Conservation (phyloP, 2,329 filamentous ascomycete species). For the Talaromyces sp. region DNA sequence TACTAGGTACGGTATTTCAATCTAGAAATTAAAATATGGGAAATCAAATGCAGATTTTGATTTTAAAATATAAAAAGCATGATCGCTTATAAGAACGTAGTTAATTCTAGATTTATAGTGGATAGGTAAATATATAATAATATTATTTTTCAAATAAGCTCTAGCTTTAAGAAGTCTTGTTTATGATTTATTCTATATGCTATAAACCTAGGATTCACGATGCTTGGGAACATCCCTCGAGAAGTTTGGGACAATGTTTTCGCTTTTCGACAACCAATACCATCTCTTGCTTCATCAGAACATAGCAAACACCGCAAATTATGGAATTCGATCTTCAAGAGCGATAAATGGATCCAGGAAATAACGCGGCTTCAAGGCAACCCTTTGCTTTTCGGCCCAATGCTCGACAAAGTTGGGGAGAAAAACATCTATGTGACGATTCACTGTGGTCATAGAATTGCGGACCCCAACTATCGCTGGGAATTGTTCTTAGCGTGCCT, state of each 20-base stretch:
- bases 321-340: conserved; percentile 5
- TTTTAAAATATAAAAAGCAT: no score
- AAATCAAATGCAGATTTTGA: no score
- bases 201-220: no score
- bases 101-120: no score
- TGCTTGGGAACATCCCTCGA: neutral
- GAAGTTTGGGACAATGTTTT: neutral
- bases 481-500: neutral
- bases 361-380: neutral
- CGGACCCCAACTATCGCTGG: neutral
- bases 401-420: neutral
- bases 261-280: neutral
- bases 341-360: neutral
- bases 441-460: neutral
- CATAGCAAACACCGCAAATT: neutral
- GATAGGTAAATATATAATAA: no score
- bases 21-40: no score
- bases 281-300: neutral
- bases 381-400: neutral
- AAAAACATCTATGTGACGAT: neutral
- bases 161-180: no score
- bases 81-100: no score
- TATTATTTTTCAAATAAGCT: no score
- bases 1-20: no score
- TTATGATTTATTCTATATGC: no score